A percentile compares a stretch with the other conserved stretches of the same genome.
phyloP scores from a whole-genome alignment of 148 eudicot species.

The Camellia lanceoleosa region DNA sequence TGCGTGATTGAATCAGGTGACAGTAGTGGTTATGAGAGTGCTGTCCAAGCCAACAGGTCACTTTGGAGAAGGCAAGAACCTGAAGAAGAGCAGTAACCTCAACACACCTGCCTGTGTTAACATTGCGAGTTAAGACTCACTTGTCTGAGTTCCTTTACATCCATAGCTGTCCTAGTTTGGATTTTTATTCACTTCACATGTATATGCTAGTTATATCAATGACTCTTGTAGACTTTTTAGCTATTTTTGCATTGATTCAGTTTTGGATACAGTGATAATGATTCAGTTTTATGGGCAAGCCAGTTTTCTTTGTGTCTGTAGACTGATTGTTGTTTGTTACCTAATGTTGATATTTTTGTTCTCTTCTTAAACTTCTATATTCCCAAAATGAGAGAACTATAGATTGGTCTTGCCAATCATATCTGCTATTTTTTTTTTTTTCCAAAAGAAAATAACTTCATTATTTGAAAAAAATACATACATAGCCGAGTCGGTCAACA shows the following conservation, averaged over 20 bases:
- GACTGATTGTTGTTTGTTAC: neutral
- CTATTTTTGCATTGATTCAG: neutral
- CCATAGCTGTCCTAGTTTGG: constrained; percentile 1
- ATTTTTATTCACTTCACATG: constrained; percentile 9
- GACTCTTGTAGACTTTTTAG: neutral
- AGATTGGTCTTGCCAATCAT: no score
- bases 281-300: neutral
- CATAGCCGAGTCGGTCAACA: no score
- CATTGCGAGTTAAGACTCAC: neutral
- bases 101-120: neutral
- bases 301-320: constrained; percentile 4
- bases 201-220: constrained; percentile 1
- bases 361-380: neutral
- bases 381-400: no score
- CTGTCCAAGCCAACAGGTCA: constrained; percentile 40
- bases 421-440: no score
- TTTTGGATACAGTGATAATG: neutral
- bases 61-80: constrained; percentile 45
- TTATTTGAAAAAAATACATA: no score
- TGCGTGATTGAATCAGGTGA: constrained; percentile 63
- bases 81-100: constrained; percentile 33
- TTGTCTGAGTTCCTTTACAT: constrained; percentile 1
- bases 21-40: constrained; percentile 81
- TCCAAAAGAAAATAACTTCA: no score
- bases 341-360: neutral